Evolutionary conservation across 1,284 basidiomycete genomes (phyloP).

Genomic region (Tausonia pullulans): DNA sequence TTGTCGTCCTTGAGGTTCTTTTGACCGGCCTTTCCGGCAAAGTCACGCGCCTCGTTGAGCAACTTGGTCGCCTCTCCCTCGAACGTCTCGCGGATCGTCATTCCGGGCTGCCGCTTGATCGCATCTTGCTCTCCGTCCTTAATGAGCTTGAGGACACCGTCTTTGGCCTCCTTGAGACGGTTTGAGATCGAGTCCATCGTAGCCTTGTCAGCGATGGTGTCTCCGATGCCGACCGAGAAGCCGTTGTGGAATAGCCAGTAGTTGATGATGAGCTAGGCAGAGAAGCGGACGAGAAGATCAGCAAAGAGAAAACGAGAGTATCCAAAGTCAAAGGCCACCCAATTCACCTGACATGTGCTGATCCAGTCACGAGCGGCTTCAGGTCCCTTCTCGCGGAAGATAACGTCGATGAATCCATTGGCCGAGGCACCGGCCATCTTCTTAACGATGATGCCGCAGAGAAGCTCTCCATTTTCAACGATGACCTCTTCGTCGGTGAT

Average conservation of each 20-base stretch:
- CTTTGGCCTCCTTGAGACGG: slow-evolving; percentile 72
- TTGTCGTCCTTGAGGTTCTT: slow-evolving; percentile 95
- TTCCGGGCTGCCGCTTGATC: slow-evolving; percentile 81
- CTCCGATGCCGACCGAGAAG: slow-evolving; percentile 97
- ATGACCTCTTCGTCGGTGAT: slow-evolving; percentile 86
- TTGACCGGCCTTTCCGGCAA: slow-evolving; percentile 89
- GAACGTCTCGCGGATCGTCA: slow-evolving; percentile 98
- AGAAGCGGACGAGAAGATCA: too few relatives aligned
- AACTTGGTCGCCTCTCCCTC: slow-evolving; percentile 84
- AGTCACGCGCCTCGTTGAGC: slow-evolving; percentile 91
- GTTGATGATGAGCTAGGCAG: slow-evolving; percentile 67
- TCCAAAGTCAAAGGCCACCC: too few relatives aligned
- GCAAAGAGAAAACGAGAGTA: too few relatives aligned
- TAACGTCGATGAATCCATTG: slow-evolving; percentile 91
- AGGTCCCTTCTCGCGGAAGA: slow-evolving; percentile 95
- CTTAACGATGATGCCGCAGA: slow-evolving; percentile 94
- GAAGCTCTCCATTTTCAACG: slow-evolving; percentile 93
- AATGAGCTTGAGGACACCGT: slow-evolving; percentile 58
- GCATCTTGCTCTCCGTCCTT: slow-evolving; percentile 68
- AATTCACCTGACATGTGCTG: slow-evolving; percentile 61
- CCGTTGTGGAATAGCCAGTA: slow-evolving; percentile 98
- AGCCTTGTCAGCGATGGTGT: slow-evolving; percentile 84
- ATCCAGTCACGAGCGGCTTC: slow-evolving; percentile 87
- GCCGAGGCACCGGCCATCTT: slow-evolving; percentile 93
- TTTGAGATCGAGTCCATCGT: slow-evolving; percentile 81